Evolutionary conservation across 192 early-diverging fungal species (phyloP).

Genomic region (Paraglomus brasilianum): DNA sequence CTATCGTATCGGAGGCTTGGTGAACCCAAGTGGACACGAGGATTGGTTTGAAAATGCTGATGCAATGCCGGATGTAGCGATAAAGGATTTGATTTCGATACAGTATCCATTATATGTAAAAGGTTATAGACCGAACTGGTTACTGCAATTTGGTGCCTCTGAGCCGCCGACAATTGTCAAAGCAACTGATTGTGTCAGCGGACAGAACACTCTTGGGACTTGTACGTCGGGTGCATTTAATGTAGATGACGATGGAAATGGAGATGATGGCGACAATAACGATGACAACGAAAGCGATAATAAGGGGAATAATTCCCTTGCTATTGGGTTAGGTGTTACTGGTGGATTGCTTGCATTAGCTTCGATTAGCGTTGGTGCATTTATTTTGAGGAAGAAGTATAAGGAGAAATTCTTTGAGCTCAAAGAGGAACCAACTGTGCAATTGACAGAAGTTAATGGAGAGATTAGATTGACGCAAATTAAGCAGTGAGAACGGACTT

Average conservation of each 20-base stretch:
- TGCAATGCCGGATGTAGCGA: slow-evolving; percentile 30
- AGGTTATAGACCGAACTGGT: slow-evolving; percentile 22
- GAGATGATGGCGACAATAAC: background rate
- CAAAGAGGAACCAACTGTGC: slow-evolving; percentile 17
- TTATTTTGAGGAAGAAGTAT: slow-evolving; percentile 7
- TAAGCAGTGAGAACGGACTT: too few relatives aligned
- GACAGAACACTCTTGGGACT: background rate
- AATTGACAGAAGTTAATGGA: slow-evolving; percentile 1
- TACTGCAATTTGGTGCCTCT: slow-evolving; percentile 18
- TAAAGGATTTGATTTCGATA: slow-evolving; percentile 33
- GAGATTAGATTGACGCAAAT: background rate
- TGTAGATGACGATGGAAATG: background rate
- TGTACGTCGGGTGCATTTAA: background rate
- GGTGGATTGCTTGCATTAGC: background rate
- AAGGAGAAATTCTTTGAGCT: slow-evolving; percentile 24
- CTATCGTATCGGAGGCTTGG: slow-evolving; percentile 19
- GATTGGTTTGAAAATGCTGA: slow-evolving; percentile 30
- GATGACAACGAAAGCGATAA: background rate
- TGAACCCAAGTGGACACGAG: slow-evolving; percentile 7
- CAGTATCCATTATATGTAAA: slow-evolving; percentile 33
- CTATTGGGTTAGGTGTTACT: background rate
- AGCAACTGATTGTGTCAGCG: background rate
- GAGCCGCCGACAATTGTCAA: background rate
- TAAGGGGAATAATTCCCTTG: background rate
- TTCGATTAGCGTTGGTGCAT: background rate